Percentiles rank a stretch among this genome's conserved stretches.
Conservation (phyloP, 1,284 basidiomycete species). For the Filobasidium uniguttulatum region DNA sequence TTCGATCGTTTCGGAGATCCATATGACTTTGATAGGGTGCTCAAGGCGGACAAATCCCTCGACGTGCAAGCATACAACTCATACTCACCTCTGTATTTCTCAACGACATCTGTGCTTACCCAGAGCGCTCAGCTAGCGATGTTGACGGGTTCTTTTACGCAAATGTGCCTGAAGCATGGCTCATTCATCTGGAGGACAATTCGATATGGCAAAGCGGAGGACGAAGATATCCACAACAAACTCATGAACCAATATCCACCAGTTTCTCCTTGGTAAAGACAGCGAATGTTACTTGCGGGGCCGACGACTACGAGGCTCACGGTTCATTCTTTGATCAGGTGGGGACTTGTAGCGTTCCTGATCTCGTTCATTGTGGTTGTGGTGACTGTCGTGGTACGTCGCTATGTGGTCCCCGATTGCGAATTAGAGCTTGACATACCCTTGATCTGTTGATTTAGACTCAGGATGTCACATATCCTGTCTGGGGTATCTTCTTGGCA, state of each 20-base stretch:
- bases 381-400: conserved; percentile 62
- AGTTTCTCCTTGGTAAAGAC: conserved; percentile 73
- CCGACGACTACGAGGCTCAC: conserved; percentile 38
- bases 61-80: conserved; percentile 60
- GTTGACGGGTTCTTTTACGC: conserved; percentile 70
- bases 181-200: conserved; percentile 58
- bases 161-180: conserved; percentile 79
- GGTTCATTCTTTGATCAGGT: too few species aligned
- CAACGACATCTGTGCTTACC: conserved; percentile 73
- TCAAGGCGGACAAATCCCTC: conserved; percentile 51
- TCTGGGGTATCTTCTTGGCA: too few species aligned
- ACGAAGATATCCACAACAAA: conserved; percentile 90
- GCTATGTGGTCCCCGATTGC: conserved; percentile 16
- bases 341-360: conserved; percentile 61
- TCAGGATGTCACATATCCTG: too few species aligned
- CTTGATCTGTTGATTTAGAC: too few species aligned
- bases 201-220: conserved; percentile 58
- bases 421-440: too few species aligned
- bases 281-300: not conserved
- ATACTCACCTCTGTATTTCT: conserved; percentile 84
- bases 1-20: conserved; percentile 66
- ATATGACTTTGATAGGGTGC: conserved; percentile 64
- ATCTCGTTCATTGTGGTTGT: conserved; percentile 57
- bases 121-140: conserved; percentile 81
- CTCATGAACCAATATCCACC: conserved; percentile 88